Percentiles rank a stretch among this genome's conserved stretches.
Conservation (phyloP, 441 rosid species). For the Gossypium aridum region DNA sequence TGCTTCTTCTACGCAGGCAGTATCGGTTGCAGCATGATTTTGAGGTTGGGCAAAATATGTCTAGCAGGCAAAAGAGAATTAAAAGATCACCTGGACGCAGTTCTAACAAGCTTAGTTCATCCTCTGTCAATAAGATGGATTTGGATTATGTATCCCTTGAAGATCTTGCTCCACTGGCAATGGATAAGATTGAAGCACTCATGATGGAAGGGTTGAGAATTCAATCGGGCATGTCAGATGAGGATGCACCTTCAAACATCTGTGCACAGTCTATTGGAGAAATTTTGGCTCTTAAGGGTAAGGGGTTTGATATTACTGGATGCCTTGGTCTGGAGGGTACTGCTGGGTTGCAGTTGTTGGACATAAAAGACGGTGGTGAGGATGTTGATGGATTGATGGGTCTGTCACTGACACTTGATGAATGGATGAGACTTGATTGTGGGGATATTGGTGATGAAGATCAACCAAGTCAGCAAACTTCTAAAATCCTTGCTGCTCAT, state of each 20-base stretch:
- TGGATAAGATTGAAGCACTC: conserved; percentile 96
- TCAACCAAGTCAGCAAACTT: conserved; percentile 69
- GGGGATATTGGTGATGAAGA: conserved; percentile 74
- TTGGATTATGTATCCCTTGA: conserved; percentile 77
- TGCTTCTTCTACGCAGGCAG: conserved; percentile 39
- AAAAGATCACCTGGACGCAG: conserved; percentile 33
- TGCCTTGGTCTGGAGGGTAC: conserved; percentile 70
- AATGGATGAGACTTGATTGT: conserved; percentile 88
- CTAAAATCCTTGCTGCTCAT: conserved; percentile 84
- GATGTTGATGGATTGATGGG: conserved; percentile 80
- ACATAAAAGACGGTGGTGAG: conserved; percentile 44
- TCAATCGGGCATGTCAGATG: conserved; percentile 73
- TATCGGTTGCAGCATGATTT: conserved; percentile 32
- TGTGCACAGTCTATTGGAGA: conserved; percentile 54
- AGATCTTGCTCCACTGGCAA: conserved; percentile 90
- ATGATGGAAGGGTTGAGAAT: conserved; percentile 85
- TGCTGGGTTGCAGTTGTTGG: conserved; percentile 73
- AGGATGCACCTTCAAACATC: conserved; percentile 68
- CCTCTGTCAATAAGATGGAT: conserved; percentile 32
- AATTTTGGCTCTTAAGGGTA: conserved; percentile 59
- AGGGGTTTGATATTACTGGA: conserved; percentile 41
- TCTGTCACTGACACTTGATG: conserved; percentile 79
- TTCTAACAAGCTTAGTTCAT: conserved; percentile 30
- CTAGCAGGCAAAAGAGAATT: conserved; percentile 24
- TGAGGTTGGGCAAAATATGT: conserved; percentile 28